Evolutionary conservation across 2,329 filamentous ascomycete genomes (phyloP), one percentile per base, ranked within the genome.

Genomic region (Verticillium zaregamsianum): DNA sequence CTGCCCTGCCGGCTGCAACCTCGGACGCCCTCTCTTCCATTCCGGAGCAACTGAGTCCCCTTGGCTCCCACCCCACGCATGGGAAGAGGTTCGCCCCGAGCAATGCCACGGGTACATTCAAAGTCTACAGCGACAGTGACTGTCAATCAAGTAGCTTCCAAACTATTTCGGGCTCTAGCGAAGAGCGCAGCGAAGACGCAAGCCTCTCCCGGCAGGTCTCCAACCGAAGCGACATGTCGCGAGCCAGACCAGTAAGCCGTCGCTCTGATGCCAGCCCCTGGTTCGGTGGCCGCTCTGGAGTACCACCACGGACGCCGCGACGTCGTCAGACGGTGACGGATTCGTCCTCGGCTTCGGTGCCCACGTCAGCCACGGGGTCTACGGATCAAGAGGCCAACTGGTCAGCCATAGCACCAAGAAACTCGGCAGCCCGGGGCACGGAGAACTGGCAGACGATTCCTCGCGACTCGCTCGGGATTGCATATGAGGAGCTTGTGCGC

Each of bases 221-320:
- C 9, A 49, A 49, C 25, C 28, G 33, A 14, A 59, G 58, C 31
- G 58, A 59, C 4, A n/a, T 59, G 25, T 65, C 64, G 17, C 37
- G 60, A 8, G 58, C 60, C 25, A 59, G 64, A 20, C 64, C 64
- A 12, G 61, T 66, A 17, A 66, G 64, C 52, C 63, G 64, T 31
- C 64, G 63, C 25, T 63, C 63, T 5, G 64, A 63, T 17, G 63
- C 64, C 11, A 66, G 61, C 35, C 64, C 64, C 8, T 66, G 64
- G 28, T 66, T 66, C 25, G 63, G 59, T 35, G 61, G 64, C 14
- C 59, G 64, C n/a, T 59, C 61, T n/a, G 63, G 63, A 20, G 58
- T 65, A 28, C 59, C 64, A n/a, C 37, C 63, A 57, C 59, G 61
- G 54, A 28, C 61, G 57, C 31, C 58, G 59, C 40, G 64, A 62